Percentiles rank a stretch among this genome's conserved stretches.
Evolutionary conservation across 2,329 filamentous ascomycete genomes (phyloP).

Genomic region (Pseudopyricularia cyperi): DNA sequence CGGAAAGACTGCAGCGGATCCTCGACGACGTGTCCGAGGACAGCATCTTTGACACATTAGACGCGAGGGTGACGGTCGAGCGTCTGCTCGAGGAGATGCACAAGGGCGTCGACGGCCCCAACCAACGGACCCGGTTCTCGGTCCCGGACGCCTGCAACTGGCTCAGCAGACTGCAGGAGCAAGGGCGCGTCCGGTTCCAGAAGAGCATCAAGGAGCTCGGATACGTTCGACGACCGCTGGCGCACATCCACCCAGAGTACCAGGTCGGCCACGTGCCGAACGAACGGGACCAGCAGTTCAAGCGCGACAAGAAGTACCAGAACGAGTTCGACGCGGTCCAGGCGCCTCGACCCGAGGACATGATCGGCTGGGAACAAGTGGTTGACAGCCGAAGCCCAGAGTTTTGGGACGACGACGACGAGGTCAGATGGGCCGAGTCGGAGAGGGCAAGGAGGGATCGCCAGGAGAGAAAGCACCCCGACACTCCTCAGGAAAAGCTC

Average conservation of each 20-base stretch:
- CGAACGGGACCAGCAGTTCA: neutral
- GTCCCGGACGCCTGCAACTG: slow-evolving; percentile 17
- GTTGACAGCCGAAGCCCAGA: slow-evolving; percentile 1
- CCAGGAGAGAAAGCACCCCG: neutral
- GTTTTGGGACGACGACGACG: neutral
- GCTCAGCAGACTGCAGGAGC: slow-evolving; percentile 12
- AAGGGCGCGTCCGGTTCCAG: slow-evolving; percentile 9
- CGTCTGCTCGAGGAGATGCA: slow-evolving; percentile 15
- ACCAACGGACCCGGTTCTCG: slow-evolving; percentile 13
- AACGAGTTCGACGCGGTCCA: slow-evolving; percentile 5
- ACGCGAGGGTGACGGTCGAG: slow-evolving; percentile 12
- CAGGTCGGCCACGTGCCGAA: neutral
- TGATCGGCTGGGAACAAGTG: slow-evolving; percentile 7
- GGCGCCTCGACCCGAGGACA: slow-evolving; percentile 6
- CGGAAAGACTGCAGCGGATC: slow-evolving; percentile 16
- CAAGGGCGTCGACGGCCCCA: slow-evolving; percentile 8
- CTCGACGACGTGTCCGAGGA: slow-evolving; percentile 15
- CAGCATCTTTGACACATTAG: slow-evolving; percentile 11
- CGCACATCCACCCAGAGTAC: slow-evolving; percentile 18
- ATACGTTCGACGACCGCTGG: slow-evolving; percentile 12
- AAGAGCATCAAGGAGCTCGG: slow-evolving; percentile 12
- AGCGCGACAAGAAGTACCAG: slow-evolving; percentile 4
- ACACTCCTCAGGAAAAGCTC: neutral
- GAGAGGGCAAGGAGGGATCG: neutral
- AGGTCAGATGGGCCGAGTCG: neutral